phyloP scores from a whole-genome alignment of 768 basidiomycete species.

The Russula emetica region DNA sequence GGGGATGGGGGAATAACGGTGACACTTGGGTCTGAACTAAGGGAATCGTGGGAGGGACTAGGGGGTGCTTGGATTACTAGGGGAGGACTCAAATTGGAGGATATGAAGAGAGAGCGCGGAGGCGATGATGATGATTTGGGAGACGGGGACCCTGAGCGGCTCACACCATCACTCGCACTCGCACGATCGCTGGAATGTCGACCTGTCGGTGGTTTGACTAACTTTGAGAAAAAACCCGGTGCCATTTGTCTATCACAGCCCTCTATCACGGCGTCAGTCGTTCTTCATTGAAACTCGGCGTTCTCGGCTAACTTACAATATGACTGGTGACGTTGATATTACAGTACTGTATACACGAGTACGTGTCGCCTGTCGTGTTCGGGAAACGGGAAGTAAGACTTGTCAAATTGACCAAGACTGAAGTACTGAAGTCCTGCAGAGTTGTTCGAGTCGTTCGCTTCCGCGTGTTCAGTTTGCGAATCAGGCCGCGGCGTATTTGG shows the following conservation, averaged over 20 bases:
- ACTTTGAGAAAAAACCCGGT: conserved; percentile 16
- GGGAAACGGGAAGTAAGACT: background rate
- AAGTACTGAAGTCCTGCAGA: background rate
- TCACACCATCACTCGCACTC: background rate
- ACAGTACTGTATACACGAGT: no score
- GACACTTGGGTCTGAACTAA: conserved; percentile 32
- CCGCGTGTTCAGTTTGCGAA: no score
- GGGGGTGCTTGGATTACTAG: background rate
- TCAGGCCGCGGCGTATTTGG: no score
- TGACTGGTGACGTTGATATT: background rate
- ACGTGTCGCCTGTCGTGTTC: background rate
- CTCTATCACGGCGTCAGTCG: background rate
- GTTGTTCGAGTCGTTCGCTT: no score
- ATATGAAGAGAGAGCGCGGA: conserved; percentile 1
- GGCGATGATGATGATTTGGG: background rate
- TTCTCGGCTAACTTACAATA: background rate
- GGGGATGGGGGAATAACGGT: conserved; percentile 37
- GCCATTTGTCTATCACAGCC: conserved; percentile 11
- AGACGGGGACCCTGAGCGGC: background rate
- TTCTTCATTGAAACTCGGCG: background rate
- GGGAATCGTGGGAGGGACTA: conserved; percentile 21
- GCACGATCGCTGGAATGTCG: conserved; percentile 1
- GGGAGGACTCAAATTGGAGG: background rate
- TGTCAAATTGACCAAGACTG: background rate
- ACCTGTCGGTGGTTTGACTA: conserved; percentile 10